Evolutionary conservation across 306 rosid genomes (phyloP).

Genomic region (Malus asiatica): DNA sequence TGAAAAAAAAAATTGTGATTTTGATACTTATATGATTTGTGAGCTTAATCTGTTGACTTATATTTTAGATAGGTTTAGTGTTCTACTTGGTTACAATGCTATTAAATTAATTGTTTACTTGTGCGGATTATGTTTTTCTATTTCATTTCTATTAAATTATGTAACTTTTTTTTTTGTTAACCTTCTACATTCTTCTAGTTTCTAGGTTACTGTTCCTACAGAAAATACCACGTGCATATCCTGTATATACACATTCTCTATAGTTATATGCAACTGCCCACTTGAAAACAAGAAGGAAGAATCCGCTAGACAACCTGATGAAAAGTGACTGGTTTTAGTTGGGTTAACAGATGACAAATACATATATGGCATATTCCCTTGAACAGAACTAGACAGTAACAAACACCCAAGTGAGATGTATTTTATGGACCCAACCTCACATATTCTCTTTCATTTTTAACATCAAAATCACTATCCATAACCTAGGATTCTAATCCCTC

Average conservation of each 20-base stretch:
- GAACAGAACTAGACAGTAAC: constrained; percentile 27
- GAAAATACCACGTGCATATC: background rate
- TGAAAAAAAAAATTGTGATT: too few species aligned
- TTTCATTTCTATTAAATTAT: background rate
- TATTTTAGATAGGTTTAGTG: too few species aligned
- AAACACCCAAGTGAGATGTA: constrained; percentile 10
- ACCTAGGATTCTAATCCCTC: constrained; percentile 48
- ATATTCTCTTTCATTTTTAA: constrained; percentile 5
- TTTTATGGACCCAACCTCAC: constrained; percentile 15
- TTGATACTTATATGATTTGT: too few species aligned
- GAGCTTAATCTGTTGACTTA: too few species aligned
- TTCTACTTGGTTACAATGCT: too few species aligned
- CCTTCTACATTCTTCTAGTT: background rate
- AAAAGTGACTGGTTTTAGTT: background rate
- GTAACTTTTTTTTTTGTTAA: background rate
- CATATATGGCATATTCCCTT: constrained; percentile 8
- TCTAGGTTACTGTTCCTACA: background rate
- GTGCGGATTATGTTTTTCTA: background rate
- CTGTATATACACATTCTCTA: background rate
- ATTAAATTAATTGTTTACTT: too few species aligned
- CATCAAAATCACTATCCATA: constrained; percentile 30
- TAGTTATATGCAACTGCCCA: background rate
- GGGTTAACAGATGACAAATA: background rate
- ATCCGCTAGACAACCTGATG: background rate
- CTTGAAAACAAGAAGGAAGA: background rate